Percentiles rank a stretch among this genome's conserved stretches.
Conservation (phyloP, 2,329 filamentous ascomycete species). For the Xylaria sp. region DNA sequence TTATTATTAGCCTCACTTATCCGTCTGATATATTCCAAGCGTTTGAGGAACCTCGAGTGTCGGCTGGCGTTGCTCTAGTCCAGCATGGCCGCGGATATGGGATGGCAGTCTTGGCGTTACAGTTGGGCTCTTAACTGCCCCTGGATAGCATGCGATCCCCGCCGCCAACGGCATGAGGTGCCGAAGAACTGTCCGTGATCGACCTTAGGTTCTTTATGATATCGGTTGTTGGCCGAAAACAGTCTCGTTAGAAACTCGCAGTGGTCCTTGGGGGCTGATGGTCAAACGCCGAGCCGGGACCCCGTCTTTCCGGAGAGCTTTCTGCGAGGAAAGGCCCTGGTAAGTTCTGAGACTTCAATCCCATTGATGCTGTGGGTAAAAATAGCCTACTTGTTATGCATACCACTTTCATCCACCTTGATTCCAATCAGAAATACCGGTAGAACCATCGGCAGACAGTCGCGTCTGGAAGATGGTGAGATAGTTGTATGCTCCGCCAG, state of each 20-base stretch:
- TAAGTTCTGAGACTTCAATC: background rate
- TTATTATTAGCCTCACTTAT: too few species aligned
- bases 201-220: background rate
- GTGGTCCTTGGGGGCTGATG: background rate
- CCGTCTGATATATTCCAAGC: background rate
- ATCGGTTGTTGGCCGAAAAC: too few species aligned
- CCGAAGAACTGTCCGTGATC: background rate
- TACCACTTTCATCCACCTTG: too few species aligned
- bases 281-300: slow-evolving; percentile 5
- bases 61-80: background rate
- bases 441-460: too few species aligned
- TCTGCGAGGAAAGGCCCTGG: background rate
- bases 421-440: too few species aligned
- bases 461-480: too few species aligned
- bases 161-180: background rate
- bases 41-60: background rate
- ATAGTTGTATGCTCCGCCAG: too few species aligned
- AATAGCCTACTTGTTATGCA: too few species aligned
- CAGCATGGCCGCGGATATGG: background rate
- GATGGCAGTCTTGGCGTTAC: background rate
- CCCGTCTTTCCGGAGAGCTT: background rate
- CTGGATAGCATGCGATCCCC: background rate
- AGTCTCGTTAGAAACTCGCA: too few species aligned
- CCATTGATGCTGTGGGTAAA: too few species aligned
- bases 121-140: background rate